phyloP scores from a whole-genome alignment of 129 eudicot genomes.

The Flaveria trinervia region DNA sequence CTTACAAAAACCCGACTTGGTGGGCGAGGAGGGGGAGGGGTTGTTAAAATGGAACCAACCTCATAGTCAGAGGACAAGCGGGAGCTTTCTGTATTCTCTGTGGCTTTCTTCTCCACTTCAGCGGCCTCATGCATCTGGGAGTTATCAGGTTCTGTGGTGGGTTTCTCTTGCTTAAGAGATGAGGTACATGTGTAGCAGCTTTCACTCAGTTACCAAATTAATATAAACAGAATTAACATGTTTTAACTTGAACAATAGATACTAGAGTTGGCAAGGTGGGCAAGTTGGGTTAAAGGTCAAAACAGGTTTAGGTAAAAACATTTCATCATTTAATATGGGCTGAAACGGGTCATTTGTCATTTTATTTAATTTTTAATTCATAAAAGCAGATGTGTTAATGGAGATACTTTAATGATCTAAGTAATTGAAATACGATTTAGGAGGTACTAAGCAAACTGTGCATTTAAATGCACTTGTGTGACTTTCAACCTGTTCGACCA shows the following conservation, averaged over 20 bases:
- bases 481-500: neutral
- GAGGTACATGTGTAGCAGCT: constrained; percentile 28
- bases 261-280: neutral
- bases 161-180: constrained; percentile 20
- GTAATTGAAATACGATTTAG: neutral
- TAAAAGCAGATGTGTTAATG: neutral
- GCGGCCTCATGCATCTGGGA: constrained; percentile 24
- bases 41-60: constrained; percentile 33
- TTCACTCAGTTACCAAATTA: constrained; percentile 21
- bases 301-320: neutral
- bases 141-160: constrained; percentile 34
- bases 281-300: neutral
- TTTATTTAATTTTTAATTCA: neutral
- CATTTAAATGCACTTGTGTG: neutral
- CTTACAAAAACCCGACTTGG: constrained; percentile 15
- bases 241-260: constrained; percentile 1
- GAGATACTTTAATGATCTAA: neutral
- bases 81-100: constrained; percentile 26
- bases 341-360: neutral
- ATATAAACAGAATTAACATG: neutral
- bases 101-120: constrained; percentile 18
- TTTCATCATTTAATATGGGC: neutral
- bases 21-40: neutral
- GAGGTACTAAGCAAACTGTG: neutral
- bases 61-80: constrained; percentile 23